Base-by-base conservation (phyloP, 2,329 filamentous ascomycete species). In the Beauveria australis region DNA sequence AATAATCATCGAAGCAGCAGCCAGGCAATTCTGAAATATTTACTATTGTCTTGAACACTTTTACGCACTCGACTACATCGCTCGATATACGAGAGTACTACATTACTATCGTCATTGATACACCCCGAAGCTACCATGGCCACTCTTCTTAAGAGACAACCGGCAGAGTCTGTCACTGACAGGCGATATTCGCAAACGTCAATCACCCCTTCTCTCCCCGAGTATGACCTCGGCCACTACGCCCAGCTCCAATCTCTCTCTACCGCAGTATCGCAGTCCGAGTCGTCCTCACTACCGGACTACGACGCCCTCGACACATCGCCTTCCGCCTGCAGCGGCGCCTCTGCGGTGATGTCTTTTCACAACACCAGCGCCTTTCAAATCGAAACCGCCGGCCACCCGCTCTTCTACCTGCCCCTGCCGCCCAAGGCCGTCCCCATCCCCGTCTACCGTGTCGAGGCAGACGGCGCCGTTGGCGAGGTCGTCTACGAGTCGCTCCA, bases 401-500 rank as follows among this genome's bases (percentile, higher is more conserved):
- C 69, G 1, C 66, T 74, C 53, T 63, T 80, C 53, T 73, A 76
- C n/a, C 65, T 79, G 3, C 80, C 79, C 1, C 40, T 72, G 0
- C 71, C 75, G 0, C 69, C 71, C 0, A 68, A 66, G 5, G 68
- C 75, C 1, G 68, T 72, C 1, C 75, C 77, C 3, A 79, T 81
- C 63, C 71, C 73, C 40, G 64, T 81, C 61, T 78, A 75, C 67
- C 62, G 71, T 22, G 67, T 81, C 10, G 69, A 75, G 3, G 67
- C 74, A 2, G 37, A 64, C 58, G 41, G 67, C 7, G 75, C 74
- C 12, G 68, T 78, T 41, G 76, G 73, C 12, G 70, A 70, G 3
- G 65, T 78, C 2, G 76, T 74, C 30, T 87, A 84, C 70, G 66
- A 78, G 14, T 86, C 82, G 26, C 71, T 80, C 30, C 79, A 83